Base-by-base conservation (phyloP, 805 yeast genomes). In the Metschnikowia koreensis region DNA sequence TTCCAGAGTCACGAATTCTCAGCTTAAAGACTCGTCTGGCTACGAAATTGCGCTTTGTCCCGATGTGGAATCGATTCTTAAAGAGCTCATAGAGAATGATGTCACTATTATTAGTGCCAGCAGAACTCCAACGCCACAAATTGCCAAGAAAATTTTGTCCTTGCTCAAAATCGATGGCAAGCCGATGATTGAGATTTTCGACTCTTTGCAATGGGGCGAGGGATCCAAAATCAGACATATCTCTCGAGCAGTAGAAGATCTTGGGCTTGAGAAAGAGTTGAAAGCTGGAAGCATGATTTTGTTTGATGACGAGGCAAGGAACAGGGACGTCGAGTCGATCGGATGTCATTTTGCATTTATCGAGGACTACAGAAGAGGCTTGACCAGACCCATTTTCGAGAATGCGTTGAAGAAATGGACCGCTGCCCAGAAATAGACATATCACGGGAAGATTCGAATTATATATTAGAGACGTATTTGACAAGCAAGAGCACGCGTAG, bases 281-380 rank as follows among this genome's bases (percentile, higher is more conserved):
- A 47, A 53, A 16, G 48, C 58, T 7, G 75, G 76, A 1, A 59
- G 63, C 26, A 66, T 73, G 44, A 72, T 81, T 16, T 60, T 87
- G 50, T 90, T 82, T 61, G 97, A 90, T 63, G 97, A 90, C 65
- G 97, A 90, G 66, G 61, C 69, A 50, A 75, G 97, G 56, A 90
- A 90, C 62, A 77, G 70, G 54, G 97, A 90, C 59, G 96, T 90
- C 4, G 86, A 81, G 60, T 60, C 66, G 26, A 75, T 87, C 13
- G 91, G 91, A 4, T 89, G 89, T 28, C 77, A 80, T 47, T 90
- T 90, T 66, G 81, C 82, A 13, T 80, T 82, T 62, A 80, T 90
- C 8, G 72, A 73, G 7, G 81, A 83, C 60, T 86, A 84, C 41
- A 70, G 71, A 27, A 57, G 61, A 17, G 89, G 90, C 0, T 74